Evolutionary conservation across 2,329 filamentous ascomycete genomes (phyloP).

Genomic region (Hypoxylon sp.): DNA sequence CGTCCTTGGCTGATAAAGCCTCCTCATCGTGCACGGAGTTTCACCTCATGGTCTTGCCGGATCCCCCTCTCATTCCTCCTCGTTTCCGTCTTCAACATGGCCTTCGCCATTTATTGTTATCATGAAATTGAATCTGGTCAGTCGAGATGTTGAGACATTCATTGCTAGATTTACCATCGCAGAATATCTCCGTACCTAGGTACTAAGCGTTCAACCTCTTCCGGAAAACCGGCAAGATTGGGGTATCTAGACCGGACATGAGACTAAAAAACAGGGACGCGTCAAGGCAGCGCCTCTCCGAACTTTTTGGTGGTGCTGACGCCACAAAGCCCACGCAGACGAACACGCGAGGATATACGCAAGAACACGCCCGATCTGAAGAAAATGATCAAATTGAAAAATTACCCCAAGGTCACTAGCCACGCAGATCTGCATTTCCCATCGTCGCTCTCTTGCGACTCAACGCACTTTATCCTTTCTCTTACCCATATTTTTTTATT

Average conservation of each 20-base stretch:
- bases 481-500: slow-evolving; percentile 8
- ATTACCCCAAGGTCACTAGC: slow-evolving; percentile 26
- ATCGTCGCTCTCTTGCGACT: slow-evolving; percentile 23
- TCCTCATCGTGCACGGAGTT: slow-evolving; percentile 2
- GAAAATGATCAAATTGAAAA: slow-evolving; percentile 15
- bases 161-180: neutral
- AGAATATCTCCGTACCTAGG: neutral
- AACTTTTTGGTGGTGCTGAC: slow-evolving; percentile 22
- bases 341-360: slow-evolving; percentile 21
- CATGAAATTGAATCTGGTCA: neutral
- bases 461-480: slow-evolving; percentile 20
- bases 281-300: slow-evolving; percentile 38
- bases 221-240: slow-evolving; percentile 20
- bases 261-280: slow-evolving; percentile 24
- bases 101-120: slow-evolving; percentile 9
- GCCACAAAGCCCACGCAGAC: slow-evolving; percentile 40
- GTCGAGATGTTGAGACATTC: neutral
- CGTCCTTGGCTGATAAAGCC: neutral
- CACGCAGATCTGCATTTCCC: slow-evolving; percentile 38
- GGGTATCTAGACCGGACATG: slow-evolving; percentile 7
- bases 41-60: slow-evolving; percentile 13
- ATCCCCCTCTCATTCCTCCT: slow-evolving; percentile 34
- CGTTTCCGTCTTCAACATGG: slow-evolving; percentile 28
- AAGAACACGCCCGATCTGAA: slow-evolving; percentile 28
- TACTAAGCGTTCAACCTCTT: neutral